These are phyloP conservation scores for Rhexocercosporidium sp. DNA, from an alignment of 2,329 filamentous ascomycete species.

Conservation along the genomic window DNA sequence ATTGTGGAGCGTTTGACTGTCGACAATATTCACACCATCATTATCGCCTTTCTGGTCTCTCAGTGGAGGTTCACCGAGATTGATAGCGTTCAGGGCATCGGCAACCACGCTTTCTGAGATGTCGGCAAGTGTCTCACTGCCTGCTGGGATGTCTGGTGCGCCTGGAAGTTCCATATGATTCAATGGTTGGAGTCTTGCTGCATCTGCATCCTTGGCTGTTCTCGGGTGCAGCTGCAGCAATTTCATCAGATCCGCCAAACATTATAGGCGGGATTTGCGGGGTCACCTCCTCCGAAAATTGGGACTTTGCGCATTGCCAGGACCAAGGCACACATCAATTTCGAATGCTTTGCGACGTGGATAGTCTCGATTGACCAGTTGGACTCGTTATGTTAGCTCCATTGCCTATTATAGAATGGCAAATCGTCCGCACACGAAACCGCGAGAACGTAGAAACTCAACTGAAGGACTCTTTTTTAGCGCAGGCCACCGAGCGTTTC, in stretches of 20 bases:
- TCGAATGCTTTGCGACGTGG: constrained; percentile 78
- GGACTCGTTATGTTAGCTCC: constrained; percentile 46
- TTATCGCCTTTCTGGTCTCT: constrained; percentile 7
- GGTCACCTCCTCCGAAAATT: constrained; percentile 75
- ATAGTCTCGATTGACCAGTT: constrained; percentile 86
- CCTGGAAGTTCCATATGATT: neutral
- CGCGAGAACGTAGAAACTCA: no score
- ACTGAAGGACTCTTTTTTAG: no score
- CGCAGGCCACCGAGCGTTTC: no score
- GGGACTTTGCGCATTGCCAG: constrained; percentile 82
- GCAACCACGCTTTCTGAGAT: constrained; percentile 6
- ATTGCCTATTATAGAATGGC: neutral
- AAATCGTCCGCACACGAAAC: no score
- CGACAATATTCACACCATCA: neutral
- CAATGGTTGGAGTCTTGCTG: constrained; percentile 14
- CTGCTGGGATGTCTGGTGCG: neutral
- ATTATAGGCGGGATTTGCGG: constrained; percentile 77
- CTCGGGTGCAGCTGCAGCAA: constrained; percentile 52
- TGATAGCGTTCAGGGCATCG: constrained; percentile 3
- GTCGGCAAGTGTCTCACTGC: constrained; percentile 2
- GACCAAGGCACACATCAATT: constrained; percentile 92
- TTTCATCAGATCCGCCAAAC: constrained; percentile 68
- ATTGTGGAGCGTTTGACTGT: constrained; percentile 1
- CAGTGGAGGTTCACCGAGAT: constrained; percentile 12
- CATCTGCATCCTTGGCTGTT: constrained; percentile 56